phyloP scores from a whole-genome alignment of 352 stramenopile species.

The Blastocystis sp. region DNA sequence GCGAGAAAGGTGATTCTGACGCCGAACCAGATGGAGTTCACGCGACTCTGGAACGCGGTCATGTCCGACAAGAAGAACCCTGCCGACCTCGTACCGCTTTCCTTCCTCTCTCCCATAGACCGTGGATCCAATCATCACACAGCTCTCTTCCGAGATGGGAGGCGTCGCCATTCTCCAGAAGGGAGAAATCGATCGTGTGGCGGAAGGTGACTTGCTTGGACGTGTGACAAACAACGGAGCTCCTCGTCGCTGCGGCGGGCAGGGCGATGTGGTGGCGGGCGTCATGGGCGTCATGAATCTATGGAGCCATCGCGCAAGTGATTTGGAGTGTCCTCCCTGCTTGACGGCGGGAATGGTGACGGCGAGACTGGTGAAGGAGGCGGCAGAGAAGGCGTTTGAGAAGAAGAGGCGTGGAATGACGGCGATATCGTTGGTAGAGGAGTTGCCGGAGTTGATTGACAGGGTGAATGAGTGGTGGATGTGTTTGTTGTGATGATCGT shows the following conservation, averaged over 20 bases:
- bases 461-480: background rate
- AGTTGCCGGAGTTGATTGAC: background rate
- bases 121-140: background rate
- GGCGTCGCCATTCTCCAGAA: constrained; percentile 75
- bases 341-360: background rate
- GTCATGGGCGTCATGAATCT: constrained; percentile 28
- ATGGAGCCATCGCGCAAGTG: background rate
- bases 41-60: constrained; percentile 61
- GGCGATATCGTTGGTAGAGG: background rate
- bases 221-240: constrained; percentile 66
- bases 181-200: constrained; percentile 69
- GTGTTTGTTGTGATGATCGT: background rate
- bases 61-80: background rate
- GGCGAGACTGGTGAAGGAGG: background rate
- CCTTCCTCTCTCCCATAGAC: background rate
- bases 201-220: constrained; percentile 66
- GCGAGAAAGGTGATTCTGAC: constrained; percentile 74
- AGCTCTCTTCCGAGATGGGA: constrained; percentile 60
- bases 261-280: constrained; percentile 77
- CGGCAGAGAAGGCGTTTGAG: background rate
- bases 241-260: constrained; percentile 74
- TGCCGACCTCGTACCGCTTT: background rate
- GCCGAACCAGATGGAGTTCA: constrained; percentile 77
- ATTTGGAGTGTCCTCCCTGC: background rate
- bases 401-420: constrained; percentile 9